Conservation (phyloP, 2,329 filamentous ascomycete genomes). For the Sclerotinia spermophila region DNA sequence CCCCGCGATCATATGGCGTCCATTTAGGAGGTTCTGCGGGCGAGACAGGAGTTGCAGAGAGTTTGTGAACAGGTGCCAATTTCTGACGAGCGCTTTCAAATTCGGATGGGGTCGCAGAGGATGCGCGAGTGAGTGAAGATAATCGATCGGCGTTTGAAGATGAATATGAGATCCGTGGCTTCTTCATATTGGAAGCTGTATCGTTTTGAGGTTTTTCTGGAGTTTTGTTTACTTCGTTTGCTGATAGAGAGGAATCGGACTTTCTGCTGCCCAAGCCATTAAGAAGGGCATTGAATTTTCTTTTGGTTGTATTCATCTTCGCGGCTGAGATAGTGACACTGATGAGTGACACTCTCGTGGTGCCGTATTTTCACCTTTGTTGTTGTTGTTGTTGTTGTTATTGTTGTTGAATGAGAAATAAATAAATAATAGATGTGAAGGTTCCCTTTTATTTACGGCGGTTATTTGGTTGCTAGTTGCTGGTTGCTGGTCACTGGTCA, state of each 20-base stretch:
- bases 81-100: conserved; percentile 29
- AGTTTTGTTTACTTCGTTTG: conserved; percentile 39
- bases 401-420: not conserved
- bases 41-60: conserved; percentile 19
- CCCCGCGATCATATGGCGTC: conserved; percentile 78
- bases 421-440: not conserved
- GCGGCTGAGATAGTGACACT: not conserved
- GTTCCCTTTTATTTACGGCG: not conserved
- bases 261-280: conserved; percentile 56
- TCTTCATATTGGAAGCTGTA: conserved; percentile 31
- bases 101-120: conserved; percentile 1
- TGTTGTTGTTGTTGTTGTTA: not conserved
- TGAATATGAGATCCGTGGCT: conserved; percentile 31
- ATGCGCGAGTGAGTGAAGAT: conserved; percentile 15
- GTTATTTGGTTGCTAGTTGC: not conserved
- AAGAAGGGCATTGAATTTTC: conserved; percentile 75
- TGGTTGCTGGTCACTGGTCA: no score
- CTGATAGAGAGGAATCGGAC: conserved; percentile 42
- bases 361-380: not conserved
- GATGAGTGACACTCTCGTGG: not conserved
- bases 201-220: conserved; percentile 36
- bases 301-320: conserved; percentile 71
- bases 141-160: conserved; percentile 19
- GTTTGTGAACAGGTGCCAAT: conserved; percentile 25
- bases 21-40: conserved; percentile 58